Conservation (phyloP, 768 basidiomycete species). For the Naganishia friedmannii region DNA sequence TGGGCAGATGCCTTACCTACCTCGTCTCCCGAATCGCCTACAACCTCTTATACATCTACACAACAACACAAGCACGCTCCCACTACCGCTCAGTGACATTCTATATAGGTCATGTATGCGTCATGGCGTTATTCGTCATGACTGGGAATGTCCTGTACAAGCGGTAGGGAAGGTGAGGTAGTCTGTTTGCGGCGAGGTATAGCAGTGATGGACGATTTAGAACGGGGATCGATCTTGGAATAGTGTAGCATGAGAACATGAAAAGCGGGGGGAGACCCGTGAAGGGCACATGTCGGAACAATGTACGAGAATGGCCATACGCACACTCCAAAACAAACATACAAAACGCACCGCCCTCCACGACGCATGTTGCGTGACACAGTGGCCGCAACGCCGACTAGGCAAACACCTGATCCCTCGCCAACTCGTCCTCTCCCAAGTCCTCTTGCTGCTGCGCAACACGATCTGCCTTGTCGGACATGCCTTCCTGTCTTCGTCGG, state of each 20-base stretch:
- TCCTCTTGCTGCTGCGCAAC: constrained; percentile 61
- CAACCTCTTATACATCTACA: constrained; percentile 1
- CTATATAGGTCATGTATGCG: constrained; percentile 10
- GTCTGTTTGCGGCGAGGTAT: too few relatives aligned
- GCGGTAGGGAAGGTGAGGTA: neutral
- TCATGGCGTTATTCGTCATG: constrained; percentile 8
- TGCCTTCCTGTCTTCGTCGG: constrained; percentile 71
- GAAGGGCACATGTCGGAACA: too few relatives aligned
- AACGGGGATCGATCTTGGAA: too few relatives aligned
- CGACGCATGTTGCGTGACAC: too few relatives aligned
- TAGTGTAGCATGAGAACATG: too few relatives aligned
- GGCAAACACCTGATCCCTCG: constrained; percentile 83
- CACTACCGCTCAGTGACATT: neutral
- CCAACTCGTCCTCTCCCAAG: constrained; percentile 71
- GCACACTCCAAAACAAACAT: too few relatives aligned
- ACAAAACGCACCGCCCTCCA: too few relatives aligned
- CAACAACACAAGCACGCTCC: neutral
- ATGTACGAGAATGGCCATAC: too few relatives aligned
- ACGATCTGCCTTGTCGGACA: constrained; percentile 65
- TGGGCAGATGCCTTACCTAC: neutral
- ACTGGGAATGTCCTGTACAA: neutral
- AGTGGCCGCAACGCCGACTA: constrained; percentile 46
- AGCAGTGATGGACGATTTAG: too few relatives aligned
- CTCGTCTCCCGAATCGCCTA: neutral
- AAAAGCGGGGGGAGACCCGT: too few relatives aligned